Base-by-base conservation (phyloP, 106 monocot genomes). In the Acorus calamus region DNA sequence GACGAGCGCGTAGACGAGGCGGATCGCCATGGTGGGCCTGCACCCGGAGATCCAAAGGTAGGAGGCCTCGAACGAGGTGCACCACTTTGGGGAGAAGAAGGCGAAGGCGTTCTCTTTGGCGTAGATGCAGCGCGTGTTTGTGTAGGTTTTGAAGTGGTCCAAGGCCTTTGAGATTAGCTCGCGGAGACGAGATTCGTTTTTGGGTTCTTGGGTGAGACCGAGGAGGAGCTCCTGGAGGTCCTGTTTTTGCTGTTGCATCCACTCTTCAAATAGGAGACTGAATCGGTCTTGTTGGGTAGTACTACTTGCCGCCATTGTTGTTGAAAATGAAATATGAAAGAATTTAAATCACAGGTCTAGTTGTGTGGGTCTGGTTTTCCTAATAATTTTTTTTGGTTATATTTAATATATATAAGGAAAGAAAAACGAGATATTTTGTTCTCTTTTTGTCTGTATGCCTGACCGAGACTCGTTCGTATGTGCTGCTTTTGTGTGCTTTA, bases 1-100 rank as follows among this genome's bases (percentile, higher is more conserved):
- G 14, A 72, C 28, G 50, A 82, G 66, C 8, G 69, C 51, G 73
- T 79, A 82, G 45, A 86, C 48, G 45, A 86, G 78, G 42, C 79
- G 82, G 62, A 82, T 76, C 61, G 53, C 45, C 63, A 85, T 66
- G 46, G 85, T 52, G 2, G 85, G 81, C 6, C 80, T 77, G 74
- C 85, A 85, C 52, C 85, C 85, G 42, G 70, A 80, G 44, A 81
- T 42, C 78, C 75, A 85, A 41, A 85, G 56, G 61, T 75, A 53
- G 44, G 71, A 72, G 59, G 58, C 71, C 62, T 85, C 85, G 50
- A 81, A 81, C 46, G 85, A 59, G 50, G 70, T 63, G 65, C 85
- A 85, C 85, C 85, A 81, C 0, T 74, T 13, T 4, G 85, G 78
- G 60, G 52, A 68, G 71, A 78, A 75, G 58, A 78, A 63, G 46